These are phyloP conservation scores for Melampsora larici-populina DNA, from an alignment of 1,284 basidiomycete species.

Conservation along the genomic window DNA sequence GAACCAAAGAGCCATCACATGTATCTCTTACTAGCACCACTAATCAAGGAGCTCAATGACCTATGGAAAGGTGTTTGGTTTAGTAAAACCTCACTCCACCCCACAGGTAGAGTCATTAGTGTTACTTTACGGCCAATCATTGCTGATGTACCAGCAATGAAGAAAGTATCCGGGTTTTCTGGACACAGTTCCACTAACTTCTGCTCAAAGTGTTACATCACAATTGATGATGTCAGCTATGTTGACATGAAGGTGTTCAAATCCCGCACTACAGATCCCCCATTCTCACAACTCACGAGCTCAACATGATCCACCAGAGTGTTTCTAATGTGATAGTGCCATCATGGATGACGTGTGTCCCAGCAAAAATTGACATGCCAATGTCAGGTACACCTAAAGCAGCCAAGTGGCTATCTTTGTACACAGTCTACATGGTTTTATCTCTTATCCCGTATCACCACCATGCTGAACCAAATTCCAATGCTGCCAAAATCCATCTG, in stretches of 20 bases:
- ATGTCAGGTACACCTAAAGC: conserved; percentile 24
- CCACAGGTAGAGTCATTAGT: not conserved
- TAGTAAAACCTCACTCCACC: conserved; percentile 14
- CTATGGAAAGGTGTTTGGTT: conserved; percentile 48
- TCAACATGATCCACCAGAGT: not conserved
- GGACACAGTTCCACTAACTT: conserved; percentile 20
- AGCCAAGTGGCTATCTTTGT: conserved; percentile 14
- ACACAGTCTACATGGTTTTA: conserved; percentile 7
- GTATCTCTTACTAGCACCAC: conserved; percentile 51
- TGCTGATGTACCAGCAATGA: conserved; percentile 22
- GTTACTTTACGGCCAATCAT: conserved; percentile 8
- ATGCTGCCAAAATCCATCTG: no score
- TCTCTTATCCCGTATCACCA: not conserved
- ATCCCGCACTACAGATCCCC: not conserved
- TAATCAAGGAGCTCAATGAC: conserved; percentile 51
- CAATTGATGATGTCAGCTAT: conserved; percentile 4
- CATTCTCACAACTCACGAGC: not conserved
- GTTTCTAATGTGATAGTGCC: not conserved
- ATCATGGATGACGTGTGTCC: conserved; percentile 10
- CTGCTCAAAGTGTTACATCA: conserved; percentile 3
- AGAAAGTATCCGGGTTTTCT: no score
- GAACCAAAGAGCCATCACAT: conserved; percentile 46
- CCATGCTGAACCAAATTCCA: no score
- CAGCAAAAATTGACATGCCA: not conserved
- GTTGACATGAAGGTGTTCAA: not conserved